Evolutionary conservation across 2,329 filamentous ascomycete species (phyloP), one percentile per base, ranked within the genome.

Genomic region (Aspergillus novofumigatus): DNA sequence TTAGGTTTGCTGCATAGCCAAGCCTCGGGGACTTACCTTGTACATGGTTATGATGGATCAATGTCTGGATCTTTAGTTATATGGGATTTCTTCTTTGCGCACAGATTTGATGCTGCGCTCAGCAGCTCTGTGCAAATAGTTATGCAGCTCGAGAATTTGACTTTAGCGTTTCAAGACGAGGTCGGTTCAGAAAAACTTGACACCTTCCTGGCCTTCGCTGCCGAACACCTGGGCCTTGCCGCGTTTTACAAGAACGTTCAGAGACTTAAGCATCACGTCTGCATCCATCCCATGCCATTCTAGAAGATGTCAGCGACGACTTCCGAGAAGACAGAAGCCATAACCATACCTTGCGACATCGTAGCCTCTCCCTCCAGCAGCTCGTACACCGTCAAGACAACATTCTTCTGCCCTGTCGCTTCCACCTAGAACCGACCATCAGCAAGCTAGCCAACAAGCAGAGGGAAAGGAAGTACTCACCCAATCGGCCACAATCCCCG

Each of bases 171-270:
- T 17, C 20, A 23, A 17, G 14, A 7, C 20, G 21, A 47, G 21
- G n/a, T 23, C 44, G 1, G 44, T 11, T 87, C 78, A 97, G 72
- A 97, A 97, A 78, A 99, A 97, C 78, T 99, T 99, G 63, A 97
- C 91, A 67, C 94, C 94, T 68, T 90, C 86, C 59, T 90, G 89
- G 71, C 93, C 91, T 67, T 93, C 92, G 54, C 86, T 84, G 35
- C 93, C 93, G 77, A 99, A 97, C 26, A 97, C 86, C 75, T 97
- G 93, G 14, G 92, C 93, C 77, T 90, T 96, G 65, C 92, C 92
- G 61, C 88, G 84, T 81, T 95, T 96, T 38, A 96, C 92, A 51
- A 97, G 81, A 51, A 94, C 81, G 59, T 85, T 83, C 51, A 99
- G 80, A 41, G 90, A 88, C 73, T 88, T 92, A 64, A 89, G 83